Conservation (phyloP, 1,284 basidiomycete species). For the Gomphus bonarii region DNA sequence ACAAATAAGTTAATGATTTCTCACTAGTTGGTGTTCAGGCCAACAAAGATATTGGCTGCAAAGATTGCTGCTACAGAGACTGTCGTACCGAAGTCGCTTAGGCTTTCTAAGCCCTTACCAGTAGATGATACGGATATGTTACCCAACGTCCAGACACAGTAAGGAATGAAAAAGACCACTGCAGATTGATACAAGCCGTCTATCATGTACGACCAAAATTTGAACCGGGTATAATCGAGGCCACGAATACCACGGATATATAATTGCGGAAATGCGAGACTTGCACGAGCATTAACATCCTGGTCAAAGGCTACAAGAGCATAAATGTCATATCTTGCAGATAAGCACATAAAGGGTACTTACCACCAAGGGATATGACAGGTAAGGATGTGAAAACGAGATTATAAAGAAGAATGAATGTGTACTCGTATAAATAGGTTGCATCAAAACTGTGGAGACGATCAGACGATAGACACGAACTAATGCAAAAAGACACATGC, state of each 20-base stretch:
- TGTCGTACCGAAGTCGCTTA: conserved; percentile 90
- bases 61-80: conserved; percentile 82
- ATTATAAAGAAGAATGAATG: conserved; percentile 86
- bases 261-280: conserved; percentile 85
- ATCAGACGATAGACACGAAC: conserved; percentile 12
- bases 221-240: conserved; percentile 82
- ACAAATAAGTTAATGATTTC: conserved; percentile 22
- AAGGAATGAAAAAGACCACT: conserved; percentile 85
- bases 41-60: conserved; percentile 81
- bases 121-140: conserved; percentile 51
- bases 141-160: conserved; percentile 63
- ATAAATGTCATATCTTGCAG: conserved; percentile 1
- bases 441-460: conserved; percentile 67
- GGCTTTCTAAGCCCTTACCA: conserved; percentile 65
- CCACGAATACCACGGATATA: conserved; percentile 92
- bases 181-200: conserved; percentile 92
- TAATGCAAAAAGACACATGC: conserved; percentile 28
- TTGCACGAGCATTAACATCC: conserved; percentile 88
- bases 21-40: conserved; percentile 80
- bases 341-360: conserved; percentile 16
- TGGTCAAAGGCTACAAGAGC: conserved; percentile 80
- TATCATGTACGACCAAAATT: conserved; percentile 91
- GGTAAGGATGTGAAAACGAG: conserved; percentile 94
- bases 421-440: conserved; percentile 94
- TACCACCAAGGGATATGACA: conserved; percentile 84